Evolutionary conservation across 495 filamentous ascomycete genomes (phyloP), one percentile per base, ranked within the genome.

Genomic region (Jackrogersella minutella): DNA sequence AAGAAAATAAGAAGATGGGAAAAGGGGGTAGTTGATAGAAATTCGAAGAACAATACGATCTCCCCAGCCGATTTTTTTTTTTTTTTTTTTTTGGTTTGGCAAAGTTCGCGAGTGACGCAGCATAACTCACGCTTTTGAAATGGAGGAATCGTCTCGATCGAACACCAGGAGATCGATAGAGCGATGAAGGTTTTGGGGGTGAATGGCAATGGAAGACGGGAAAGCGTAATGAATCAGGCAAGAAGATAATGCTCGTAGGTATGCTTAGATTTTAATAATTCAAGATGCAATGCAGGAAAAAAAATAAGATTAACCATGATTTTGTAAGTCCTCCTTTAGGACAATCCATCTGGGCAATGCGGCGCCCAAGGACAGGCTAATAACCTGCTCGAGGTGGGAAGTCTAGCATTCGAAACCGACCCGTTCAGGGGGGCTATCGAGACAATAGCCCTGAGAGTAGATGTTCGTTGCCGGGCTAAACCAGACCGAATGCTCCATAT

Each of bases 241-340:
- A 62, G 50, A 33, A 28, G 22, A 40, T 22, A 41, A 58, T 51
- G 66, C 66, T 69, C 30, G 62, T 30, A 30, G 26, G 41, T 50
- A 65, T 65, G 66, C 61, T 68, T 58, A 59, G 53, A 65, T 58
- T 69, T 64, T 62, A 58, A 65, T 65, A 65, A 58, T 65, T 61
- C 61, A 65, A 62, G 41, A 51, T 44, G 60, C 49, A 61, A 61
- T 31, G 51, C 30, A 63, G 64, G 44, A 63, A 59, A 43, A 14
- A 63, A 59, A 43, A 14, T 28, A 53, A 49, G 47, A 51, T 56
- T 61, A 69, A 61, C 52, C 56, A 65, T 52, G 36, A 19, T 44
- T 63, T 62, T 40, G 39, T 33, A 54, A 33, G 24, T n/a, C 36
- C 37, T 53, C 62, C 40, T 26, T 33, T 2, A 14, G 17, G 26